Conservation (phyloP, 2,329 filamentous ascomycete species). For the Emmonsia crescens region DNA sequence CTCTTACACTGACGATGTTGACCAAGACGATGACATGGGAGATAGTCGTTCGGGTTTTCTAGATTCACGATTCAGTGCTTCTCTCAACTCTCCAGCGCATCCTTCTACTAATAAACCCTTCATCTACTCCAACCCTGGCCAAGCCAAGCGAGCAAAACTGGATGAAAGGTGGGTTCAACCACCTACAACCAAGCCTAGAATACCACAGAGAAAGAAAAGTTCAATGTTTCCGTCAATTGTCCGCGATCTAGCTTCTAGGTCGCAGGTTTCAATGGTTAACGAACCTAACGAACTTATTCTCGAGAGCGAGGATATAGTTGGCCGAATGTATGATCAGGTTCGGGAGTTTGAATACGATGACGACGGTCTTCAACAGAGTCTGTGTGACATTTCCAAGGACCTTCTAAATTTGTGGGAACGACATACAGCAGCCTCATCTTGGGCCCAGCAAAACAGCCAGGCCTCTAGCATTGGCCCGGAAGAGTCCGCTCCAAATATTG, state of each 20-base stretch:
- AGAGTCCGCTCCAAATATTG: constrained; percentile 50
- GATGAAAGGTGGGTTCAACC: constrained; percentile 29
- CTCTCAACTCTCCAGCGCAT: constrained; percentile 13
- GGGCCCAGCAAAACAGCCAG: constrained; percentile 22
- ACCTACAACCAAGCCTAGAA: constrained; percentile 23
- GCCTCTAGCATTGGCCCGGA: constrained; percentile 55
- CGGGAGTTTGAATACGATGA: constrained; percentile 24
- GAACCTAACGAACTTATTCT: constrained; percentile 65
- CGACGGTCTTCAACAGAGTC: constrained; percentile 20
- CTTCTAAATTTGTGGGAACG: constrained; percentile 27
- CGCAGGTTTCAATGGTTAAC: constrained; percentile 47
- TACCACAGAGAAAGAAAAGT: constrained; percentile 37
- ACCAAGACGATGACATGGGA: not conserved
- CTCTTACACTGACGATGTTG: not conserved
- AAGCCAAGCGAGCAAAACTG: constrained; percentile 33
- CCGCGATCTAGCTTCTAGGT: constrained; percentile 53
- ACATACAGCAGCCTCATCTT: constrained; percentile 34
- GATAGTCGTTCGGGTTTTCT: not conserved
- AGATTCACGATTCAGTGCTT: constrained; percentile 20
- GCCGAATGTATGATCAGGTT: constrained; percentile 47
- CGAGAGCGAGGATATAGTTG: constrained; percentile 61
- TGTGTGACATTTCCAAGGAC: constrained; percentile 27
- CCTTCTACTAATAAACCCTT: constrained; percentile 21
- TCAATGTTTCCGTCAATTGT: constrained; percentile 61
- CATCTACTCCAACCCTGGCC: constrained; percentile 34